These are phyloP conservation scores for Candida sakaeoensis DNA, from an alignment of 805 yeast species.

Conservation along the genomic window DNA sequence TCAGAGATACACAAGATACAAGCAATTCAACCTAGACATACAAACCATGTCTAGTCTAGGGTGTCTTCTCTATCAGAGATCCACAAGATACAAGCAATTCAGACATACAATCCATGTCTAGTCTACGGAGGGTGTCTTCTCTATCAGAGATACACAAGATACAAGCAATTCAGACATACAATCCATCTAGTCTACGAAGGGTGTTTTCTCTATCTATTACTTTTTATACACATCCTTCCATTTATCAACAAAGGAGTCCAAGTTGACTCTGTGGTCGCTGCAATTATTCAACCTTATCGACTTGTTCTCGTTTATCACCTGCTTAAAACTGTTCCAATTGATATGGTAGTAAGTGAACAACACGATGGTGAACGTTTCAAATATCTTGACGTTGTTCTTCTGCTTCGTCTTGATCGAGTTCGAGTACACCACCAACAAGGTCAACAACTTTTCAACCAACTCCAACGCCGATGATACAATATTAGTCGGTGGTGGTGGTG, in stretches of 20 bases:
- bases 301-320: slow-evolving; percentile 29
- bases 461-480: slow-evolving; percentile 19
- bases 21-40: no score
- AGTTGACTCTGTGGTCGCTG: slow-evolving; percentile 28
- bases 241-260: slow-evolving; percentile 35
- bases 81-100: no score
- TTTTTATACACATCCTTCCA: slow-evolving; percentile 30
- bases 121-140: no score
- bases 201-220: no score
- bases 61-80: no score
- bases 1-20: no score
- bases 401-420: slow-evolving; percentile 28
- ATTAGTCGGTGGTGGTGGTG: neutral
- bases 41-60: no score
- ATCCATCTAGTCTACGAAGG: no score
- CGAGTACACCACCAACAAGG: slow-evolving; percentile 31
- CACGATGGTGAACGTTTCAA: slow-evolving; percentile 30
- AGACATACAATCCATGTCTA: no score
- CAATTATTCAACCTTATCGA: slow-evolving; percentile 37
- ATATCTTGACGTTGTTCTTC: slow-evolving; percentile 26
- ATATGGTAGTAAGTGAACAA: slow-evolving; percentile 39
- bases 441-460: slow-evolving; percentile 30
- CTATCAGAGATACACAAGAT: no score
- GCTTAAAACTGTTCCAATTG: slow-evolving; percentile 36
- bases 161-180: no score